Evolutionary conservation across 1,284 basidiomycete species (phyloP).

Genomic region (Chalciporus sp.): DNA sequence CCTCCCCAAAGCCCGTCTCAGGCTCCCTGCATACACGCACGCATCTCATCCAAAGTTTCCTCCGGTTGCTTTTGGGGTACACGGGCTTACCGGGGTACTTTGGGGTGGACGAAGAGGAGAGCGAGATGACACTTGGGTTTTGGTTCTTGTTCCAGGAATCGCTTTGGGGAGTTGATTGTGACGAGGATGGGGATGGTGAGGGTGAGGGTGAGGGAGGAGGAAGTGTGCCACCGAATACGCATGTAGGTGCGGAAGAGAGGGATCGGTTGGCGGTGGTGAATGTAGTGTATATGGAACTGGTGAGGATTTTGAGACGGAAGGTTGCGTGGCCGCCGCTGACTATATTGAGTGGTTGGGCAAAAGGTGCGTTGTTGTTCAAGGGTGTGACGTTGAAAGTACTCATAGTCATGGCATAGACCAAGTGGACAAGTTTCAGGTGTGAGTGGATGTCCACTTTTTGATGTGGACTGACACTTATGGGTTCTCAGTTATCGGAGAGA

Average conservation of each 20-base stretch:
- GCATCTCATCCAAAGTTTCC: constrained; percentile 68
- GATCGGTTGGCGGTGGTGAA: constrained; percentile 63
- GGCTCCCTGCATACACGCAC: constrained; percentile 36
- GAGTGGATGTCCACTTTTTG: constrained; percentile 28
- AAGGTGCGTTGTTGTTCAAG: constrained; percentile 51
- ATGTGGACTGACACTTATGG: constrained; percentile 14
- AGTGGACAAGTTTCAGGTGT: constrained; percentile 76
- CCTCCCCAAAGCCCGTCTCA: constrained; percentile 40
- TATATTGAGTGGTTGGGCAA: constrained; percentile 57
- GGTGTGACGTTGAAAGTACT: not conserved
- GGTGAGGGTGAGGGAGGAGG: constrained; percentile 44
- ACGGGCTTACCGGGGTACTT: constrained; percentile 77
- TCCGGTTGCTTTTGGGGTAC: constrained; percentile 72
- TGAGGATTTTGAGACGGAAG: constrained; percentile 71
- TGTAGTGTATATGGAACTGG: constrained; percentile 77
- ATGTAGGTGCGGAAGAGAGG: constrained; percentile 39
- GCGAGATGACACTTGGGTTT: constrained; percentile 83
- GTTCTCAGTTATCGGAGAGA: constrained; percentile 76
- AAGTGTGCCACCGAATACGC: constrained; percentile 18
- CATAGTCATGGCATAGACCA: constrained; percentile 53
- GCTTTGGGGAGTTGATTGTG: constrained; percentile 75
- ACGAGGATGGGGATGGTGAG: constrained; percentile 56
- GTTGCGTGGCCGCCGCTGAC: constrained; percentile 65
- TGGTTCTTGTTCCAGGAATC: constrained; percentile 91
- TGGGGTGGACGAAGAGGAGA: constrained; percentile 82